These are phyloP conservation scores for Sarcocystis neurona DNA, from an alignment of 169 alveolate genomes.

Conservation along the genomic window DNA sequence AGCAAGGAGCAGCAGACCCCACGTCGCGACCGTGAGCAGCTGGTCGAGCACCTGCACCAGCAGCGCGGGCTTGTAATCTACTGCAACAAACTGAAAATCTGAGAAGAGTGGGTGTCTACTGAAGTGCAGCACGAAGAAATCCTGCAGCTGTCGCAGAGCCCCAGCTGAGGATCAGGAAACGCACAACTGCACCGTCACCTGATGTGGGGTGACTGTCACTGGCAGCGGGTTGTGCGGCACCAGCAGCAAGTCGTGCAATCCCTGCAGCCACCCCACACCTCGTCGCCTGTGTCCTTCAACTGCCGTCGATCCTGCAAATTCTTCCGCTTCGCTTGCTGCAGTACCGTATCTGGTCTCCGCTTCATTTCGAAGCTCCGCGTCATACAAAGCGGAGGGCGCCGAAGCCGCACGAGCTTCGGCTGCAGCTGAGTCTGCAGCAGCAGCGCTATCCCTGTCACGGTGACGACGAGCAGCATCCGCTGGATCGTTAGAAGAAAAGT, in stretches of 20 bases:
- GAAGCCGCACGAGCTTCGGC: too few relatives aligned
- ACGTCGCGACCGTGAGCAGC: constrained; percentile 15
- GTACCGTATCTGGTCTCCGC: too few relatives aligned
- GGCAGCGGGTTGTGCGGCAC: constrained; percentile 59
- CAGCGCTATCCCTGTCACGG: background rate
- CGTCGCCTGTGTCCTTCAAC: too few relatives aligned
- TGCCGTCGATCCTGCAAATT: too few relatives aligned
- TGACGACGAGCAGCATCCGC: background rate
- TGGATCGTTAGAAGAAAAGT: too few relatives aligned
- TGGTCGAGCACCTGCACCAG: constrained; percentile 8
- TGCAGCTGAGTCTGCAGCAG: background rate
- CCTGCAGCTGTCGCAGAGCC: constrained; percentile 36
- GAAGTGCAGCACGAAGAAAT: constrained; percentile 13
- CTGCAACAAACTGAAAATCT: constrained; percentile 46
- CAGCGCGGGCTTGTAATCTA: constrained; percentile 15
- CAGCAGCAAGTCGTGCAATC: background rate
- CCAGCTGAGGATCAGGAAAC: constrained; percentile 53
- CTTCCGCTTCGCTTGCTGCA: too few relatives aligned
- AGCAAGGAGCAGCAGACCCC: constrained; percentile 44
- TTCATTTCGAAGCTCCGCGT: too few relatives aligned
- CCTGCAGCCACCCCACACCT: background rate
- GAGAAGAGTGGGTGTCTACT: background rate
- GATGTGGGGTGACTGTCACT: constrained; percentile 9
- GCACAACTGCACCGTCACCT: constrained; percentile 59
- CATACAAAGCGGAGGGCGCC: too few relatives aligned